Base-by-base conservation (phyloP, 1,284 basidiomycete species). In the Takashimella koratensis region DNA sequence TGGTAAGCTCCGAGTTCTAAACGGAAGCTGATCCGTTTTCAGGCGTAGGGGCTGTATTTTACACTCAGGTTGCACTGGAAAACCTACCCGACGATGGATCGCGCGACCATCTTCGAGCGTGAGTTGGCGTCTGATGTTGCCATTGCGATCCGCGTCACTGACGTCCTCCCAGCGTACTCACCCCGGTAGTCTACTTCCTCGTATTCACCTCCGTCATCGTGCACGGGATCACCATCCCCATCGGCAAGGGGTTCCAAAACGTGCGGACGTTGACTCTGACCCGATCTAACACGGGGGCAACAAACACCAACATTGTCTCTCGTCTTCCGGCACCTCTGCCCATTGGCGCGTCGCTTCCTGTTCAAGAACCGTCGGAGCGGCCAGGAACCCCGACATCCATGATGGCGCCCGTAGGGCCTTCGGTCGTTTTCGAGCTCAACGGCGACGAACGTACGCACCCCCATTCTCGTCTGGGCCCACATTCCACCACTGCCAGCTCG, bases 101-200 rank as follows among this genome's bases (percentile, higher is more conserved):
- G 2, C 65, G 73, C 2, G 63, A 69, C 3, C 70, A 71, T 3
- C 60, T 81, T 3, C 69, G 76, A 3, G 54, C 60, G 20, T 61
- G 22, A 53, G 57, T 53, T 36, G 8, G 1, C 8, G 25, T 19
- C 20, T 45, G 3, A 40, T 13, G 12, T 8, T 16, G 5, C 21
- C 21, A 50, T 26, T 19, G 16, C 41, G 43, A 2, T 47, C 20
- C 27, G 5, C n/a, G n/a, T n/a, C n/a, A n/a, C n/a, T n/a, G n/a
- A n/a, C n/a, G n/a, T n/a, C n/a, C n/a, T n/a, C n/a, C 23, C 30
- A 65, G 63, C 5, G 63, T 78, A 21, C 74, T 81, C 54, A 59
- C 66, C 2, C 81, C 81, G 2, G 72, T 81, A 22, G 79, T 81
- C 10, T 76, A 80, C 50, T 80, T 82, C 58, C 66, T 79, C 44